Evolutionary conservation across 1,284 basidiomycete species (phyloP).

Genomic region (Sphagnurus paluster): DNA sequence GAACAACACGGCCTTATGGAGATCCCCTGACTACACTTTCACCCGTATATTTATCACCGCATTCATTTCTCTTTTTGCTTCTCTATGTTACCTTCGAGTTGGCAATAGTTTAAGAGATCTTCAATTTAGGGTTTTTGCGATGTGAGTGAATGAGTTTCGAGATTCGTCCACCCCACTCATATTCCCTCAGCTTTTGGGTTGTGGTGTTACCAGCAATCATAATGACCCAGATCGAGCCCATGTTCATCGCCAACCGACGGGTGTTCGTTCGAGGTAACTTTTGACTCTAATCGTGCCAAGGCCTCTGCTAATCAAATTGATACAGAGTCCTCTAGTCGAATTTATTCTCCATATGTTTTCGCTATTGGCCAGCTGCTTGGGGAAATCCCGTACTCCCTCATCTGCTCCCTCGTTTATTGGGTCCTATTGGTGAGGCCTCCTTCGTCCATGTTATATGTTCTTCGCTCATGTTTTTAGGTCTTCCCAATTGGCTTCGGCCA

Average conservation of each 20-base stretch:
- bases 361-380: conserved; percentile 81
- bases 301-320: background rate
- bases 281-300: background rate
- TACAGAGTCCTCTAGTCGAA: conserved; percentile 68
- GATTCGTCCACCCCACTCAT: too few species aligned
- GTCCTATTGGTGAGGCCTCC: conserved; percentile 56
- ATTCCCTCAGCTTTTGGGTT: conserved; percentile 60
- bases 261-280: conserved; percentile 64
- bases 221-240: conserved; percentile 80
- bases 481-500: conserved; percentile 76
- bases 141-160: conserved; percentile 56
- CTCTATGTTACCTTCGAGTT: conserved; percentile 84
- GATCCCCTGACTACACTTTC: conserved; percentile 82
- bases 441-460: background rate
- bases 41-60: conserved; percentile 79
- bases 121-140: conserved; percentile 83
- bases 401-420: conserved; percentile 80
- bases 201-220: conserved; percentile 74
- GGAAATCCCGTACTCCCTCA: conserved; percentile 78
- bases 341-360: conserved; percentile 82
- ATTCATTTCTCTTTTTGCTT: conserved; percentile 79
- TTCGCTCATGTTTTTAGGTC: conserved; percentile 34
- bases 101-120: conserved; percentile 63
- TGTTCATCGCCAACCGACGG: conserved; percentile 81
- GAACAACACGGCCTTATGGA: conserved; percentile 79